Percentiles rank a stretch among this genome's conserved stretches.
These are phyloP conservation scores for Sporothrix luriei DNA, from an alignment of 2,329 filamentous ascomycete genomes.

Conservation along the genomic window DNA sequence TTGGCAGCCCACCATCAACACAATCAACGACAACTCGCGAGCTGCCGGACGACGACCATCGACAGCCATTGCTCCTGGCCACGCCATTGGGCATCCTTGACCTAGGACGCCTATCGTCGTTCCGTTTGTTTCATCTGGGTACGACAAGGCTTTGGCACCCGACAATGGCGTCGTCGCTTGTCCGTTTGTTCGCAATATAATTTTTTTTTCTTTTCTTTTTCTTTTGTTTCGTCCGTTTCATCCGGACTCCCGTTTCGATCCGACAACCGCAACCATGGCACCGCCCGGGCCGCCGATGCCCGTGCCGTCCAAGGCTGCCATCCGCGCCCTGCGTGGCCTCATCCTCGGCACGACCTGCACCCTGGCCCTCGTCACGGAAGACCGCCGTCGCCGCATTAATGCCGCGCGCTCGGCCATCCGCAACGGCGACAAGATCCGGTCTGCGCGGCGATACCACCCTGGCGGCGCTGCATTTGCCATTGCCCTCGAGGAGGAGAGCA, in stretches of 20 bases:
- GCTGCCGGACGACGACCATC: constrained; percentile 20
- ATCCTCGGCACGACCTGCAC: constrained; percentile 52
- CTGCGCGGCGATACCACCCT: constrained; percentile 46
- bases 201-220: neutral
- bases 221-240: neutral
- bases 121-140: too few species aligned
- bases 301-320: constrained; percentile 51
- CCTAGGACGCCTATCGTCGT: neutral
- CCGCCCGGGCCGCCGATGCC: constrained; percentile 44
- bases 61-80: constrained; percentile 2
- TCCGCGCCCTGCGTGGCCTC: constrained; percentile 50
- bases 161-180: constrained; percentile 13
- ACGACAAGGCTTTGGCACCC: neutral
- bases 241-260: neutral
- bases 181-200: constrained; percentile 16
- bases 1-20: constrained; percentile 15
- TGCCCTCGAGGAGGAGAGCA: constrained; percentile 38
- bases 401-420: constrained; percentile 45
- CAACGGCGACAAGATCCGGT: constrained; percentile 48
- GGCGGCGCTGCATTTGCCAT: constrained; percentile 38
- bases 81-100: neutral
- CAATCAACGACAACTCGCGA: neutral
- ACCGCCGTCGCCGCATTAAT: constrained; percentile 51
- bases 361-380: constrained; percentile 49
- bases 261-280: constrained; percentile 34